Base-by-base conservation (phyloP, 345 rosid species). In the Melaleuca quinquenervia region DNA sequence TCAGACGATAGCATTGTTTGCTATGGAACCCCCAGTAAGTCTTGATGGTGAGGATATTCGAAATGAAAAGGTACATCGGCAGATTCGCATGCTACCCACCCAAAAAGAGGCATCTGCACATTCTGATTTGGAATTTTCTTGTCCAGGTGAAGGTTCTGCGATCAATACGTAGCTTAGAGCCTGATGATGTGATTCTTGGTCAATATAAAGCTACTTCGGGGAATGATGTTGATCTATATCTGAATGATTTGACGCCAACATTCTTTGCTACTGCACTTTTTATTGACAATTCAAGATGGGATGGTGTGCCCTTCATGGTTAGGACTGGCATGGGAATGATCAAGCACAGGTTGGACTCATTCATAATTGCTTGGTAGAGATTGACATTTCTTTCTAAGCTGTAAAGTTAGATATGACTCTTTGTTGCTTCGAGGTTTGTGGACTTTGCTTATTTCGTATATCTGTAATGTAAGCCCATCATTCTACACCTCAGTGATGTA, bases 241-340 rank as follows among this genome's bases (percentile, higher is more conserved):
- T 87, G 85, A 88, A 89, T 86, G 88, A 89, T 83, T 85, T 84
- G 87, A 91, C 93, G 12, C 96, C 98, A 7, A 93, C 96, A 8
- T 94, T 75, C 85, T 95, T 94, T 64, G 94, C 94, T 85, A 94
- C 94, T 86, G 95, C 98, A 51, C 84, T 95, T 54, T 94, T 89
- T 90, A 93, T 95, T 41, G 95, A 95, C 82, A 95, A 94, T 94
- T 94, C 94, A 74, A 94, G 97, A 60, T 95, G 98, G 98, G 98
- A 95, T 82, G 94, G 96, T 86, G 97, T 95, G 84, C 96, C 97
- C 53, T 93, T 95, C 89, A 88, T 94, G 64, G 85, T 94, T 75
- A 91, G 91, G 89, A 92, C 94, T 5, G 98, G 96, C 83, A 88
- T 90, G 89, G 98, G 97, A 89, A 94, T 95, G 88, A 90, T 91